Conservation (phyloP, 805 yeast genomes). For the Sungouiella blattae region DNA sequence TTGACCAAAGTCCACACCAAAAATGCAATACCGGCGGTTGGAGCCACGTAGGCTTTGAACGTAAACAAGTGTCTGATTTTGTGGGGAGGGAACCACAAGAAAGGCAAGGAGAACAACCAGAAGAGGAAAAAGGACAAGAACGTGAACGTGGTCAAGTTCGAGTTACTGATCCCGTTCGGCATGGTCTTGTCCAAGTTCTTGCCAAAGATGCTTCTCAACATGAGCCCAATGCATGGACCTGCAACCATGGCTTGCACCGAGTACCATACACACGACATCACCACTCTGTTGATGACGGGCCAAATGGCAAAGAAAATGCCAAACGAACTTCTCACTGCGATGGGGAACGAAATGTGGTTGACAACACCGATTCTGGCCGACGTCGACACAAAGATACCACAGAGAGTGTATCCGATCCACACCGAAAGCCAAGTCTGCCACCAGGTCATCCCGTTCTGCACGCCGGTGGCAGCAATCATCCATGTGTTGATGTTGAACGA, state of each 20-base stretch:
- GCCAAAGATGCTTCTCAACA: conserved; percentile 73
- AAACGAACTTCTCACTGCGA: conserved; percentile 74
- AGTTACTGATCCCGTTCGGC: conserved; percentile 55
- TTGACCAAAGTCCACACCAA: conserved; percentile 80
- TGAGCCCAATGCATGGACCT: conserved; percentile 67
- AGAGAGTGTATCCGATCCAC: conserved; percentile 75
- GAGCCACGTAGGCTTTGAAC: conserved; percentile 72
- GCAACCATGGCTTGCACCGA: conserved; percentile 85
- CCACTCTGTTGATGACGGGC: conserved; percentile 87
- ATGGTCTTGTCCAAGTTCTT: conserved; percentile 57
- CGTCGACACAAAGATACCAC: conserved; percentile 66
- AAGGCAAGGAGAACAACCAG: conserved; percentile 78
- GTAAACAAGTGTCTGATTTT: conserved; percentile 80
- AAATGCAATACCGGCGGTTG: conserved; percentile 80
- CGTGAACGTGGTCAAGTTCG: conserved; percentile 67
- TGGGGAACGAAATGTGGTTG: conserved; percentile 84
- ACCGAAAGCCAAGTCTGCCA: conserved; percentile 90
- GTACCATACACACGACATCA: conserved; percentile 85
- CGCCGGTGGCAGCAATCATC: conserved; percentile 87
- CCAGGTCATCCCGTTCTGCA: conserved; percentile 69
- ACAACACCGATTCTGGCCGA: conserved; percentile 76
- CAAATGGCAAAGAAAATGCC: conserved; percentile 85
- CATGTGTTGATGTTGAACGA: conserved; percentile 87
- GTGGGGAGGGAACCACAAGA: conserved; percentile 79
- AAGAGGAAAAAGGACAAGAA: conserved; percentile 76